Base-by-base conservation (phyloP, 73 alveolate genomes). In the Paramecium tetraurelia region DNA sequence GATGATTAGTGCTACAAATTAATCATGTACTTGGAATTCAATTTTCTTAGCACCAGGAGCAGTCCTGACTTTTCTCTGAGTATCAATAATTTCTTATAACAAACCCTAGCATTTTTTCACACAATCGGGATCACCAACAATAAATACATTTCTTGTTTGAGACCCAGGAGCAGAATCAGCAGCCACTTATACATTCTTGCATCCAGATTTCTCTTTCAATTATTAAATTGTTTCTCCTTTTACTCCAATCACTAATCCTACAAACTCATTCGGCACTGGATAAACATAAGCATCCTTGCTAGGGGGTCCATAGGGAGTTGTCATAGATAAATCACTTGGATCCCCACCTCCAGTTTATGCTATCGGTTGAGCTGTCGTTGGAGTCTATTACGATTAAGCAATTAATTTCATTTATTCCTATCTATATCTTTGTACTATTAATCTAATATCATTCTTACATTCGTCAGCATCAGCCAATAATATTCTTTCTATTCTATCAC, bases 281-380 rank as follows among this genome's bases (percentile, higher is more conserved):
- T 95, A 92, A 83, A 93, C 95, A 89, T 96, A 95, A 58, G 98
- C 99, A 48, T 93, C 92, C 59, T 96, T 95, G 69, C 96, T 96
- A 24, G 98, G 99, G 33, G 99, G 99, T 35, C 99, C 99, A 92
- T 96, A 98, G 40, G 99, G 99, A 27, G 98, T 96, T 94, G 95
- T 95, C 96, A 96, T 93, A 83, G 96, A 93, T 33, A 92, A 63
- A 57, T 92, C 86, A 57, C 87, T 57, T 27, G 92, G 86, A 71
- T 89, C 94, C 24, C 46, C 36, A 70, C 57, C 48, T 20, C 86
- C 46, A 18, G 92, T 76, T 92, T 92, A 80, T 44, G 95, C 96
- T 18, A 93, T 86, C 9, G 96, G 92, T 53, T 87, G 76, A 69
- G 93, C 95, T 92, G 92, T 92, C 48, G 95, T 68, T 53, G 95